Evolutionary conservation across 306 rosid genomes (phyloP).

Genomic region (Clitoria ternatea): DNA sequence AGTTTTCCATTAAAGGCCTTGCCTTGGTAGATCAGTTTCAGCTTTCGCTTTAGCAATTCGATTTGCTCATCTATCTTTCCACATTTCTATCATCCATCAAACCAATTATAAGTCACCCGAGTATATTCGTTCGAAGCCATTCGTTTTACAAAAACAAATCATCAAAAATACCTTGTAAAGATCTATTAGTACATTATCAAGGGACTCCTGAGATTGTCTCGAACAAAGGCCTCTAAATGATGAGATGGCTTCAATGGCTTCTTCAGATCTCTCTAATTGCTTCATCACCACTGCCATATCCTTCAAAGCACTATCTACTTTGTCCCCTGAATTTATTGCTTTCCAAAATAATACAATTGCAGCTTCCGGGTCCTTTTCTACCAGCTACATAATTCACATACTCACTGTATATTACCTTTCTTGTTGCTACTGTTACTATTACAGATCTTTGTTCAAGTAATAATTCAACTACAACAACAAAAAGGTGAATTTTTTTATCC

Average conservation of each 20-base stretch:
- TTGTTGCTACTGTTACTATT: neutral
- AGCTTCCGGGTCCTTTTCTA: constrained; percentile 73
- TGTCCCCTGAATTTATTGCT: constrained; percentile 84
- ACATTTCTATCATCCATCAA: constrained; percentile 56
- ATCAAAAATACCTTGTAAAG: constrained; percentile 69
- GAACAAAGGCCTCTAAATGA: constrained; percentile 69
- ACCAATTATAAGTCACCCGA: neutral
- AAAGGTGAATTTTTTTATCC: neutral
- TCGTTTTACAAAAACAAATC: neutral
- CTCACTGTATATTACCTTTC: neutral
- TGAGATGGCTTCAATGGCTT: constrained; percentile 85
- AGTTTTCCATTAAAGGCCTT: constrained; percentile 88
- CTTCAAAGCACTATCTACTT: constrained; percentile 83
- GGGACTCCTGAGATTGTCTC: constrained; percentile 89
- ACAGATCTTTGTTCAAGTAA: neutral
- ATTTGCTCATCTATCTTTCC: constrained; percentile 88
- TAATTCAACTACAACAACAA: neutral
- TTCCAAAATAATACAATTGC: constrained; percentile 84
- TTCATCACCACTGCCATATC: constrained; percentile 98
- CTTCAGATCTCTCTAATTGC: constrained; percentile 72
- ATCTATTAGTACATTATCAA: constrained; percentile 87
- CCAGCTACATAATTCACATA: constrained; percentile 43
- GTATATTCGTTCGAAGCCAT: neutral
- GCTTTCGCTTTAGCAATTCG: constrained; percentile 75
- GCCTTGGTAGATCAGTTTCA: constrained; percentile 73